Evolutionary conservation across 371 early-diverging fungal genomes (phyloP), one percentile per base, ranked within the genome.

Genomic region (Catenaria anguillulae): DNA sequence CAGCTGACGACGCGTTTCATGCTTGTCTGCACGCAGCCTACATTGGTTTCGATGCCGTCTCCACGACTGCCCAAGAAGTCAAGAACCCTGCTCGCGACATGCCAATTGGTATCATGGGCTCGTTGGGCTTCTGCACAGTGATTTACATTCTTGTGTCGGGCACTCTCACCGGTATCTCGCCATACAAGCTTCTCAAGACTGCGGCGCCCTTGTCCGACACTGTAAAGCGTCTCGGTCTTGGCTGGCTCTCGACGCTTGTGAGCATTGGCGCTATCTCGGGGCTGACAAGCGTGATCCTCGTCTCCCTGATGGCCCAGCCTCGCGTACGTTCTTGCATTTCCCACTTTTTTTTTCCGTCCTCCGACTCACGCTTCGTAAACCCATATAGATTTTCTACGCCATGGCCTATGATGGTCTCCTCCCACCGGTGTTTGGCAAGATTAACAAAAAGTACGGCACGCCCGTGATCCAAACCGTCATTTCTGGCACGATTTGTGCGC

Each of bases 361-460:
- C n/a, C n/a, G n/a, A n/a, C 0, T 19, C 13, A 43, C 21, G 17
- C 23, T 21, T 43, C 17, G 0, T 43, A 80, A 19, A n/a, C n/a
- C n/a, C n/a, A n/a, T n/a, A 77, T 87, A n/a, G n/a, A 40, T 40
- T 17, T 40, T 40, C 40, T 40, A 82, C 60, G 73, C 87, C 33
- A 92, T 93, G 92, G 87, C 92, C 26, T 69, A 77, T 45, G 92
- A 91, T 70, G 92, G 92, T 15, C 73, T 91, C 34, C 72, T 91
- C 23, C 92, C 92, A 4, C 60, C 73, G 15, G 60, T 77, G 33
- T 85, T 91, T 64, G 77, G 82, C 56, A 78, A 77, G 33, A 69
- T 89, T 24, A 79, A 84, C 64, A 76, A 78, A 17, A 69, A 65
- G 0, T 80, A 77, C 72, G 72, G 80, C 69, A 90, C 89, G 0